A percentile compares a stretch with the other conserved stretches of the same genome.
Conservation (phyloP, 352 stramenopile species). For the Phytophthora citricola region DNA sequence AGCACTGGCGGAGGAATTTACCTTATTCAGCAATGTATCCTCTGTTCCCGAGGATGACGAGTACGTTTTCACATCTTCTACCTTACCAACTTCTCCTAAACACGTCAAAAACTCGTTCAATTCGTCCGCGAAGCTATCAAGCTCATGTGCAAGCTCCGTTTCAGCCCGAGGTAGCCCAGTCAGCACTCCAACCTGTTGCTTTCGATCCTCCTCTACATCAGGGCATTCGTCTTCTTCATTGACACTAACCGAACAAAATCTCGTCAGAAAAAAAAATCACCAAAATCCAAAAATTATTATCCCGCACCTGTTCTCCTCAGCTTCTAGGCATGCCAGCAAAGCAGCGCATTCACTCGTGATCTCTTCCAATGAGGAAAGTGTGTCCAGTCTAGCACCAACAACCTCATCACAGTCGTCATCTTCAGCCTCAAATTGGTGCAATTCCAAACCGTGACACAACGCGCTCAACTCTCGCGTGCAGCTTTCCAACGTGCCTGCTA, state of each 20-base stretch:
- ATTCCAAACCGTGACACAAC: slow-evolving; percentile 35
- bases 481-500: slow-evolving; percentile 22
- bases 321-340: slow-evolving; percentile 34
- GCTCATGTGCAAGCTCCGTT: slow-evolving; percentile 26
- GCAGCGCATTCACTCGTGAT: slow-evolving; percentile 24
- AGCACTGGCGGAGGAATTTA: background rate
- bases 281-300: no score
- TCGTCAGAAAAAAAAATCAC: no score
- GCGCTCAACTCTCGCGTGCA: slow-evolving; percentile 30
- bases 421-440: slow-evolving; percentile 16
- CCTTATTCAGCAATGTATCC: background rate
- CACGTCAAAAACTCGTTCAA: slow-evolving; percentile 30
- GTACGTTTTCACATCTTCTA: background rate
- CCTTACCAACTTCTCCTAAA: slow-evolving; percentile 1
- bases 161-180: background rate
- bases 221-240: background rate
- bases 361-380: slow-evolving; percentile 28
- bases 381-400: slow-evolving; percentile 3
- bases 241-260: background rate
- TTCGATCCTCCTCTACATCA: no score
- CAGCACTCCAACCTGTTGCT: slow-evolving; percentile 4
- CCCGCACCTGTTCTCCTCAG: slow-evolving; percentile 6
- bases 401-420: background rate
- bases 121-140: slow-evolving; percentile 38
- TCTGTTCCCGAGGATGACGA: background rate